Evolutionary conservation across 1,284 basidiomycete genomes (phyloP).

Genomic region (Coriolopsis trogii): DNA sequence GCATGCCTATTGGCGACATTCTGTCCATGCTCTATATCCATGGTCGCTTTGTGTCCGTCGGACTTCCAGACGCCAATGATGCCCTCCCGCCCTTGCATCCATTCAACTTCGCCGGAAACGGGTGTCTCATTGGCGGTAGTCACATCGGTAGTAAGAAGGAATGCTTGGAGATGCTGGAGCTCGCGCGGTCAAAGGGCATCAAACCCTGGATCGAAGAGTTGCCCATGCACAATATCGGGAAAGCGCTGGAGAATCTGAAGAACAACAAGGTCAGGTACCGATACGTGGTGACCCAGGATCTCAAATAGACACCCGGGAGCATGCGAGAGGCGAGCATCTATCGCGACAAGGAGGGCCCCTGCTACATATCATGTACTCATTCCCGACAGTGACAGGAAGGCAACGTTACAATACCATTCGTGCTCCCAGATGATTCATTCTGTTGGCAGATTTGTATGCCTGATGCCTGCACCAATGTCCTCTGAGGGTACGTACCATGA

Average conservation of each 20-base stretch:
- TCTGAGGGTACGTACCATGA: too few relatives aligned
- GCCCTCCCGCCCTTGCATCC: slow-evolving; percentile 41
- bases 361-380: too few relatives aligned
- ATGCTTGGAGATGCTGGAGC: slow-evolving; percentile 58
- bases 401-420: too few relatives aligned
- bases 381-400: too few relatives aligned
- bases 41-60: slow-evolving; percentile 57
- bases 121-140: slow-evolving; percentile 43
- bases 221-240: slow-evolving; percentile 59
- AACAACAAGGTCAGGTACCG: slow-evolving; percentile 57
- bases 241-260: slow-evolving; percentile 57
- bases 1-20: slow-evolving; percentile 39
- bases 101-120: slow-evolving; percentile 42
- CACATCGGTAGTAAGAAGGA: slow-evolving; percentile 70
- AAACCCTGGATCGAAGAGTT: slow-evolving; percentile 54
- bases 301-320: too few relatives aligned
- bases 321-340: too few relatives aligned
- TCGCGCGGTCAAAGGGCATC: slow-evolving; percentile 57
- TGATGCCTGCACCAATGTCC: too few relatives aligned
- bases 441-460: too few relatives aligned
- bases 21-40: slow-evolving; percentile 53
- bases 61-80: slow-evolving; percentile 47
- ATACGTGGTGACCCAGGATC: slow-evolving; percentile 48
- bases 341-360: too few relatives aligned
- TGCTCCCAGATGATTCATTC: too few relatives aligned